phyloP scores from a whole-genome alignment of 2,329 filamentous ascomycete species.

The Penicillium concentricum region DNA sequence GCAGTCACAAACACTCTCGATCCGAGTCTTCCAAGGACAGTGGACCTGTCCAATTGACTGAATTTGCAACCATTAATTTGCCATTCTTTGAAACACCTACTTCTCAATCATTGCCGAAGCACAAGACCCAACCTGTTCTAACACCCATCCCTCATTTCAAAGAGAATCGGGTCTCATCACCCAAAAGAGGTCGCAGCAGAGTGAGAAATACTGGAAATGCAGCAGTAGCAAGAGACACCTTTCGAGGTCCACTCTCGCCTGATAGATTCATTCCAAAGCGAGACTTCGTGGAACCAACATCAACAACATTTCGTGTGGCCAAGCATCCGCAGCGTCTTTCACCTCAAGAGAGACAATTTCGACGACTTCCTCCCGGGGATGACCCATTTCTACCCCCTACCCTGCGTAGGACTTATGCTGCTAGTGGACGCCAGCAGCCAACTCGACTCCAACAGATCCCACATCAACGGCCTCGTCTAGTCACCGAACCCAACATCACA shows the following conservation, averaged over 20 bases:
- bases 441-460: conserved; percentile 20
- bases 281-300: conserved; percentile 41
- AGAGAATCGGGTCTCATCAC: conserved; percentile 11
- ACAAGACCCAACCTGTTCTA: neutral
- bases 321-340: conserved; percentile 50
- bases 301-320: conserved; percentile 53
- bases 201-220: conserved; percentile 16
- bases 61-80: conserved; percentile 20
- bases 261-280: conserved; percentile 61
- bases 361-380: conserved; percentile 43
- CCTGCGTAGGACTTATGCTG: conserved; percentile 23
- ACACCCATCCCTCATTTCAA: conserved; percentile 5
- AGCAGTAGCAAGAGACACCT: conserved; percentile 9
- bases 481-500: conserved; percentile 27
- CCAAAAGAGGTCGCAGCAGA: conserved; percentile 16
- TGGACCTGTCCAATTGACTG: conserved; percentile 3
- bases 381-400: conserved; percentile 56
- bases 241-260: conserved; percentile 37
- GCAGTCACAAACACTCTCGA: conserved; percentile 10
- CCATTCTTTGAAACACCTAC: conserved; percentile 14
- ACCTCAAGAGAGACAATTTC: conserved; percentile 47
- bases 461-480: conserved; percentile 36
- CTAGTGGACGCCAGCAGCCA: conserved; percentile 13
- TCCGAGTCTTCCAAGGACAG: conserved; percentile 10
- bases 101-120: conserved; percentile 11